Evolutionary conservation across 2,329 filamentous ascomycete genomes (phyloP), one percentile per base, ranked within the genome.

Genomic region (Purpureocillium lavendulum): DNA sequence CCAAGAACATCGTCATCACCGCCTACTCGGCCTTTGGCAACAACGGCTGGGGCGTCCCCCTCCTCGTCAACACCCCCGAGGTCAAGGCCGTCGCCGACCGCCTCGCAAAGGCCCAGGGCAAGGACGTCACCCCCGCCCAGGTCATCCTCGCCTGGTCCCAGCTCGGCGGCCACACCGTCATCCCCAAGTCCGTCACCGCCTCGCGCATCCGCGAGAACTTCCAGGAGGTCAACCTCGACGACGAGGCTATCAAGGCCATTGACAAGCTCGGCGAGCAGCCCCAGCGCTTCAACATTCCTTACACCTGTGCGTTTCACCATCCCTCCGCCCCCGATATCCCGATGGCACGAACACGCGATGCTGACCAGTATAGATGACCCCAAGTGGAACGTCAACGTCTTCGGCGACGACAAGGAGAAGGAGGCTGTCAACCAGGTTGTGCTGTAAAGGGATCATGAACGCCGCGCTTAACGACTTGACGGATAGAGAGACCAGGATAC

Each of bases 121-220:
- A 56, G 62, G 50, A 49, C 34, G 61, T 65, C 42, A 66, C 64
- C 11, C 55, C 61, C 13, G 65, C 66, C 33, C 66, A 69, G 50
- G 63, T 68, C 45, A 53, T 69, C 69, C 59, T 78, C 63, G 56
- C 80, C 66, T 80, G 78, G 77, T 58, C 66, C 65, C 56, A 71
- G 62, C 50, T 70, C 33, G 61, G 77, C 49, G 80, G 78, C 40
- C 80, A 80, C 61, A 76, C 70, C 49, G 83, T 87, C 49, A 86
- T 87, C 50, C 84, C 84, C 53, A 87, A 87, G 70, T 81, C 74
- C 15, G 81, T 86, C 46, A 85, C 74, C 41, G 69, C 77, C 36
- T 68, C 69, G 28, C 75, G 84, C 42, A 87, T 88, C 49, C 66
- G 74, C 52, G 71, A 69, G 53, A 87, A 88, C 70, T 86, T 81